Evolutionary conservation across 169 alveolate species (phyloP).

Genomic region (Cryptosporidium baileyi): DNA sequence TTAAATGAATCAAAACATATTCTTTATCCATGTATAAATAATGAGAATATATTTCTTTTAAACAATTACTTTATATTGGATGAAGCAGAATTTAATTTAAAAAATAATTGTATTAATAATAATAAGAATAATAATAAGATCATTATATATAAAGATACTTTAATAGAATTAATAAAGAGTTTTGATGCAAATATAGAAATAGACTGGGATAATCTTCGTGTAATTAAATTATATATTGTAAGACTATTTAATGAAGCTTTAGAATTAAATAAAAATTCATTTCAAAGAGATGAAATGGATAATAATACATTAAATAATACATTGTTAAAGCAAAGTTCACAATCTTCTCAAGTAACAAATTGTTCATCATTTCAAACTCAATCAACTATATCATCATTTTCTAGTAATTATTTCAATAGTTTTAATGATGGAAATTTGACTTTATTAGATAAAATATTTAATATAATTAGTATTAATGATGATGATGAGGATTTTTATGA

Average conservation of each 20-base stretch:
- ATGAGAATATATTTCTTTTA: neutral
- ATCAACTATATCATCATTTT: constrained; percentile 36
- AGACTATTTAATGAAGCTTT: neutral
- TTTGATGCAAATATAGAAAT: neutral
- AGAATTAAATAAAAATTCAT: neutral
- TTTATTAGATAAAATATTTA: constrained; percentile 2
- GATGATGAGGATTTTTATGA: constrained; percentile 3
- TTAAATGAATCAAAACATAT: neutral
- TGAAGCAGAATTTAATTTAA: neutral
- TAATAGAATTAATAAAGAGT: constrained; percentile 6
- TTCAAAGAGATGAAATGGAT: neutral
- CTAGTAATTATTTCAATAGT: neutral
- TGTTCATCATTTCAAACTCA: constrained; percentile 41
- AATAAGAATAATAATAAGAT: too few relatives aligned
- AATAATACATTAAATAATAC: neutral
- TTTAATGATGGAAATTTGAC: neutral
- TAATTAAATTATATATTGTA: neutral
- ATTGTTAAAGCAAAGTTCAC: neutral
- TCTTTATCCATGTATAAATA: constrained; percentile 25
- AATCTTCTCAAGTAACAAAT: constrained; percentile 34
- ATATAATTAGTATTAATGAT: neutral
- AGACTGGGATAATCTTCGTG: constrained; percentile 40
- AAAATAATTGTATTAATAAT: neutral
- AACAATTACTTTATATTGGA: constrained; percentile 14
- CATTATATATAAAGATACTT: neutral